Evolutionary conservation across 2,329 filamentous ascomycete genomes (phyloP).

Genomic region (Paraphaeosphaeria minitans): DNA sequence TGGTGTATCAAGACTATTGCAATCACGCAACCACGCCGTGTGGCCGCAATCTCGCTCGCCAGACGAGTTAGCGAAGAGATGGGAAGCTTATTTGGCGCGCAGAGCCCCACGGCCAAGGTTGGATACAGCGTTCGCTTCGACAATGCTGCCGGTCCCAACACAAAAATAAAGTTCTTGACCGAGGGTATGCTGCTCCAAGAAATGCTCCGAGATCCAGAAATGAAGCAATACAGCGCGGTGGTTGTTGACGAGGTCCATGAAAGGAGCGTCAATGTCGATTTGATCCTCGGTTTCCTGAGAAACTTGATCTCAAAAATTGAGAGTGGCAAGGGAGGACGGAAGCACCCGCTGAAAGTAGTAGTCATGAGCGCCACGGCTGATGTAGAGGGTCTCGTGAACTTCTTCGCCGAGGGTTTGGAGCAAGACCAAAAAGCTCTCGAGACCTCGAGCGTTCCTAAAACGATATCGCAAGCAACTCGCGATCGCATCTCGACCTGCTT

Average conservation of each 20-base stretch:
- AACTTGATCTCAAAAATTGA: conserved; percentile 70
- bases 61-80: conserved; percentile 85
- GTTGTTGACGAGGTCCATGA: conserved; percentile 98
- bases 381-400: conserved; percentile 75
- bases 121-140: conserved; percentile 97
- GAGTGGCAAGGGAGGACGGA: conserved; percentile 65
- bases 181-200: conserved; percentile 97
- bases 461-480: conserved; percentile 2
- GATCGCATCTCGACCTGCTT: conserved; percentile 57
- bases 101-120: conserved; percentile 67
- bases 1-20: conserved; percentile 85
- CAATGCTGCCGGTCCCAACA: conserved; percentile 78
- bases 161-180: conserved; percentile 89
- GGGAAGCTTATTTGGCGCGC: conserved; percentile 66
- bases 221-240: conserved; percentile 85
- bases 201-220: conserved; percentile 80
- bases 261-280: conserved; percentile 89
- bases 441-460: conserved; percentile 18
- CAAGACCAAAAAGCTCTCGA: conserved; percentile 13
- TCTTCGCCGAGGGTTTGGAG: conserved; percentile 63
- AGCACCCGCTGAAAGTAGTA: conserved; percentile 76
- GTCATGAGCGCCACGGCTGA: conserved; percentile 98
- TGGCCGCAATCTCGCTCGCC: conserved; percentile 90
- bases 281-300: conserved; percentile 86
- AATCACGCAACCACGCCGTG: conserved; percentile 90